Evolutionary conservation across 345 rosid genomes (phyloP).

Genomic region (Eucalyptus cladocalyx): DNA sequence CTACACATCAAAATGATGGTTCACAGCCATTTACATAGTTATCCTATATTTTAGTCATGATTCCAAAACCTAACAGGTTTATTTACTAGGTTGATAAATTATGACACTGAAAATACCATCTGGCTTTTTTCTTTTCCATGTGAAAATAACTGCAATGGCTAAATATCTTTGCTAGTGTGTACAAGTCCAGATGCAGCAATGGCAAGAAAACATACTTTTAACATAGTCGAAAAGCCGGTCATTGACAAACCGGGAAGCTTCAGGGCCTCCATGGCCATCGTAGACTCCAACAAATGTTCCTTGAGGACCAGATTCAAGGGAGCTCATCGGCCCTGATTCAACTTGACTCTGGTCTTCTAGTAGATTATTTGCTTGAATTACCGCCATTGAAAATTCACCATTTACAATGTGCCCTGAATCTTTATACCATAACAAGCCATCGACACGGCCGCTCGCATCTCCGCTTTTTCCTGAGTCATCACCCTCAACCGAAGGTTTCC

Average conservation of each 20-base stretch:
- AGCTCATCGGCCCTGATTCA: conserved; percentile 90
- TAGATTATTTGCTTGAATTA: conserved; percentile 72
- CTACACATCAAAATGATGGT: not conserved
- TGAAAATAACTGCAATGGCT: not conserved
- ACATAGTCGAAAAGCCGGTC: conserved; percentile 55
- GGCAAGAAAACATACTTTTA: conserved; percentile 39
- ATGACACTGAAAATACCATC: not conserved
- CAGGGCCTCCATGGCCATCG: conserved; percentile 99
- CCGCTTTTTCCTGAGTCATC: conserved; percentile 49
- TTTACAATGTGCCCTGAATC: conserved; percentile 54
- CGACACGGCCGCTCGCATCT: conserved; percentile 45
- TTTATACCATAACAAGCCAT: conserved; percentile 88
- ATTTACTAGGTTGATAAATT: not conserved
- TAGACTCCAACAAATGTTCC: conserved; percentile 96
- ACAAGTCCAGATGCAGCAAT: not conserved
- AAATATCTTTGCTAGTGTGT: not conserved
- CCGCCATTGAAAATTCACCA: conserved; percentile 95
- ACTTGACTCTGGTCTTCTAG: conserved; percentile 88
- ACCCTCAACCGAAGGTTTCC: conserved; percentile 73
- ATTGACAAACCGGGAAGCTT: conserved; percentile 77
- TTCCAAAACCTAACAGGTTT: not conserved
- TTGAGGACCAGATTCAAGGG: conserved; percentile 60
- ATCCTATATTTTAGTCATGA: not conserved
- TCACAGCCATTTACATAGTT: not conserved
- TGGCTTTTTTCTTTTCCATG: not conserved